Percentiles rank a stretch among this genome's conserved stretches.
Conservation (phyloP, 306 rosid genomes). For the Oemleria cerasiformis region DNA sequence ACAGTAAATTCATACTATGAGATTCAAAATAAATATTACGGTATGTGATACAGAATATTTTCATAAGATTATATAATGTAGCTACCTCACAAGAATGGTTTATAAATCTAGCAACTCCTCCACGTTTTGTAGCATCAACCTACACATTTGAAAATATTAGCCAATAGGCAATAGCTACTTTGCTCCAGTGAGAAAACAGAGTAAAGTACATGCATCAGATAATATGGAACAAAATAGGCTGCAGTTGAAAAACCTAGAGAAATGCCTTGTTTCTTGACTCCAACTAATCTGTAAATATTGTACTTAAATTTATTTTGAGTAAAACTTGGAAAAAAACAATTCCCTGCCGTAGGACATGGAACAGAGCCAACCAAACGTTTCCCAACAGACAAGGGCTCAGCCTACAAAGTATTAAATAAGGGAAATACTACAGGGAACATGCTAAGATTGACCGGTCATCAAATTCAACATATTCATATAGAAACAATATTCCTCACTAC, state of each 20-base stretch:
- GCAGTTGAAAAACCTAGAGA: neutral
- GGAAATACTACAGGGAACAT: neutral
- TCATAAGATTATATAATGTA: constrained; percentile 2
- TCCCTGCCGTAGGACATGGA: neutral
- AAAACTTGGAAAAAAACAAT: neutral
- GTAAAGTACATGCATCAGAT: neutral
- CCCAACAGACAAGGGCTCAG: neutral
- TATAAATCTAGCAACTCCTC: constrained; percentile 92
- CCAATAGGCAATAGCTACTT: constrained; percentile 4
- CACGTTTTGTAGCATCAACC: constrained; percentile 99
- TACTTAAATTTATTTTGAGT: neutral
- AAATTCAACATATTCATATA: neutral
- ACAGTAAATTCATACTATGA: constrained; percentile 23
- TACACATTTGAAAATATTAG: constrained; percentile 37
- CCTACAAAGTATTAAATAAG: neutral
- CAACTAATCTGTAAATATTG: neutral
- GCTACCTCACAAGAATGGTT: constrained; percentile 98
- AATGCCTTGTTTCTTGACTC: neutral
- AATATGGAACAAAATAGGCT: neutral
- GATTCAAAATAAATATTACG: neutral
- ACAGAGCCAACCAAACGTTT: neutral
- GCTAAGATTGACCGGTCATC: neutral
- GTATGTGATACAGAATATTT: neutral
- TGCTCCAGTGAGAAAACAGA: neutral
- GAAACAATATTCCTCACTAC: neutral